Base-by-base conservation (phyloP, 306 rosid species). In the Trifolium repens region DNA sequence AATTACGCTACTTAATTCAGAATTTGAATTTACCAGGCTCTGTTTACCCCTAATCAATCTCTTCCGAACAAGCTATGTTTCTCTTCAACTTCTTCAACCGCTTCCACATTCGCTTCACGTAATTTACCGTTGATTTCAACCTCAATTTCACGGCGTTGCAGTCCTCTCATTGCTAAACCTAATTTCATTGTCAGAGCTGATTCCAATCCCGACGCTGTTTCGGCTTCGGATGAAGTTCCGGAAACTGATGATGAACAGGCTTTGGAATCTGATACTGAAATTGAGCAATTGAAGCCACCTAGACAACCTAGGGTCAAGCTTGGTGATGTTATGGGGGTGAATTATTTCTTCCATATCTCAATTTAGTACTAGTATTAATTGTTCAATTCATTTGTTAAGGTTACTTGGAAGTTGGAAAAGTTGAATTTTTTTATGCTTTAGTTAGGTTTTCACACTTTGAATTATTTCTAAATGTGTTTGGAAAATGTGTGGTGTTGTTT, bases 291-390 rank as follows among this genome's bases (percentile, higher is more conserved):
- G 22, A 89, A 86, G 77, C 85, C 81, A 5, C 86, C 84, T 4
- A 83, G 91, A 76, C 89, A 90, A 78, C 84, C 91, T 60, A 86
- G 98, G 37, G 89, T 89, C 50, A 94, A 90, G 84, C 99, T 94
- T 11, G 98, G 99, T n/a, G 98, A 94, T 54, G 67, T 94, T 19
- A 92, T 94, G 96, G 97, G 98, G 99, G 99, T 94, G 87, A 76
- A 22, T 72, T 67, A 4, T 44, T 65, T n/a, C 19, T 65, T 47
- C 30, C 26, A 3, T 34, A 16, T 70, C 49, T 53, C 19, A 52
- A 52, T 47, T 74, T 7, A 32, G 12, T 46, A 32, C 61, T 62
- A 4, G 5, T 32, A 4, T 61, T 26, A 30, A 4, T 46, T 5
- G 9, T 71, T 71, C 17, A 27, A 26, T 46, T 26, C 39, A 10